phyloP scores from a whole-genome alignment of 352 stramenopile genomes.

The Thraustotheca clavata region DNA sequence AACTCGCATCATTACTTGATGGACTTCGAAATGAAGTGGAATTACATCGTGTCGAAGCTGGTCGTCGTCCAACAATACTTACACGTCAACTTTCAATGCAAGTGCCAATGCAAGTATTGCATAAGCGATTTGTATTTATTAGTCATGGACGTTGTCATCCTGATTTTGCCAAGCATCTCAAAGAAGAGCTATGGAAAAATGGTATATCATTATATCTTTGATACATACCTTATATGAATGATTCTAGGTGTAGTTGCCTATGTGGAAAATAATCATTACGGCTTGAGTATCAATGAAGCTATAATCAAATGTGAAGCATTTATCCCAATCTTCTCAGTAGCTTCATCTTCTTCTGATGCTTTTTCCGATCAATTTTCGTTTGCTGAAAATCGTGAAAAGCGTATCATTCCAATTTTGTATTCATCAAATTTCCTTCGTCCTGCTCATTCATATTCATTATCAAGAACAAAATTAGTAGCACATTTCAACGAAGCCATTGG shows the following conservation, averaged over 20 bases:
- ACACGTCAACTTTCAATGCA: neutral
- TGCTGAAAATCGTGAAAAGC: conserved; percentile 54
- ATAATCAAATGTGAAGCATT: conserved; percentile 71
- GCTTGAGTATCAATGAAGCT: conserved; percentile 57
- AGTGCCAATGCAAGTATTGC: conserved; percentile 16
- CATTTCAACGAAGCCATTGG: conserved; percentile 14
- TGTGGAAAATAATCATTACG: conserved; percentile 34
- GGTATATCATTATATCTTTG: too few relatives aligned
- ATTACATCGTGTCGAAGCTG: conserved; percentile 31
- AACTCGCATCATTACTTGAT: conserved; percentile 60
- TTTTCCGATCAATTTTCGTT: conserved; percentile 69
- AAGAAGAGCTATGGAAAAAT: neutral
- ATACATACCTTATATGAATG: neutral
- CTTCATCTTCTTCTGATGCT: conserved; percentile 48
- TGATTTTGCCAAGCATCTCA: conserved; percentile 30
- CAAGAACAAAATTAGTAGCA: neutral
- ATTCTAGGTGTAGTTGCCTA: neutral
- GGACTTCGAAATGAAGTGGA: conserved; percentile 66
- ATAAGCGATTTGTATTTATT: conserved; percentile 55
- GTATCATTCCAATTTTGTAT: conserved; percentile 2
- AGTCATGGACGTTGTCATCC: conserved; percentile 59
- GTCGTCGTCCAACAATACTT: conserved; percentile 23
- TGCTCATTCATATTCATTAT: conserved; percentile 7
- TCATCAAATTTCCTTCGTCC: conserved; percentile 6
- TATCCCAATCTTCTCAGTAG: conserved; percentile 55